These are phyloP conservation scores for Aristolochia californica DNA, from an alignment of 164 flowering plant species.

Conservation along the genomic window DNA sequence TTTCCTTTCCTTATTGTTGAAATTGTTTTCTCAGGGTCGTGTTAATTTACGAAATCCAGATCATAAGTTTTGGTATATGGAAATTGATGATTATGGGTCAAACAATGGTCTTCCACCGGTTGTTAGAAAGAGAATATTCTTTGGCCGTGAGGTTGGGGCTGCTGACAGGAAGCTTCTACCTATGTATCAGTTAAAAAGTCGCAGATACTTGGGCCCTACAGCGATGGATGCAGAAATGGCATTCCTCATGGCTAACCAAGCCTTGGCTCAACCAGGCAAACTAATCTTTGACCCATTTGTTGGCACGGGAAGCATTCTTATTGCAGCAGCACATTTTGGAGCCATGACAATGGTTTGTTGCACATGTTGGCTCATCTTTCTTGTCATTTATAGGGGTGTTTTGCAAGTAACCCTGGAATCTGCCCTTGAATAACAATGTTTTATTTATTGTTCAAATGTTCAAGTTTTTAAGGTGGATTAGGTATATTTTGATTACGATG, in stretches of 20 bases:
- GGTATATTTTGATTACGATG: too few species aligned
- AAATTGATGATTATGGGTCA: slow-evolving; percentile 71
- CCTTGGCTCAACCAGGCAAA: slow-evolving; percentile 62
- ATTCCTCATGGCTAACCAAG: slow-evolving; percentile 96
- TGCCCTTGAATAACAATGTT: too few species aligned
- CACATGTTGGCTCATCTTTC: neutral
- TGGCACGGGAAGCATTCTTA: slow-evolving; percentile 95
- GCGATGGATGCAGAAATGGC: slow-evolving; percentile 99
- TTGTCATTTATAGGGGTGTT: neutral
- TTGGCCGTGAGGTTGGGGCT: slow-evolving; percentile 87
- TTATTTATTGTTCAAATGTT: too few species aligned
- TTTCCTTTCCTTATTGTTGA: too few species aligned
- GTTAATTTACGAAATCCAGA: slow-evolving; percentile 72
- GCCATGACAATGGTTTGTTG: slow-evolving; percentile 88
- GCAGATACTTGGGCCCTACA: slow-evolving; percentile 91
- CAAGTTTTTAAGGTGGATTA: too few species aligned
- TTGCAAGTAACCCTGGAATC: too few species aligned
- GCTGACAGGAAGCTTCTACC: slow-evolving; percentile 91
- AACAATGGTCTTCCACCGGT: slow-evolving; percentile 95
- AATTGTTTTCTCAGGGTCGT: slow-evolving; percentile 47
- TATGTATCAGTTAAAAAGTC: slow-evolving; percentile 82
- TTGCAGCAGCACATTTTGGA: slow-evolving; percentile 94
- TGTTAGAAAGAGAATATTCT: slow-evolving; percentile 56
- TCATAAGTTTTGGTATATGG: slow-evolving; percentile 82
- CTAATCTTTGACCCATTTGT: slow-evolving; percentile 95